Conservation (phyloP, 139 green algal genomes). For the Auxenochlorella pyrenoidosa region DNA sequence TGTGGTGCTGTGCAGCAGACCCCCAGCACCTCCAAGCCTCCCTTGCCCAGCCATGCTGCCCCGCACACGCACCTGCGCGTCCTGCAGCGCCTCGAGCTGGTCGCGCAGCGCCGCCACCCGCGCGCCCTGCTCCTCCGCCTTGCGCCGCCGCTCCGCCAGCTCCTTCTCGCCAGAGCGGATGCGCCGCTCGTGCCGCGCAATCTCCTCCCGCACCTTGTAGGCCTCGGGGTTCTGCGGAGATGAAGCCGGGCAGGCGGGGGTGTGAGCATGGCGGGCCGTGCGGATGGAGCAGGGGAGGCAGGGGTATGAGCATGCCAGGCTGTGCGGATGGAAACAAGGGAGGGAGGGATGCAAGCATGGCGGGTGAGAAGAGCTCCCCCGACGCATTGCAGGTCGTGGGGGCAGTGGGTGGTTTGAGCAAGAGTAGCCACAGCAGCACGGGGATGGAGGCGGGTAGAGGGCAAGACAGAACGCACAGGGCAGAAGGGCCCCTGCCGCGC, state of each 20-base stretch:
- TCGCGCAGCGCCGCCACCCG: slow-evolving; percentile 48
- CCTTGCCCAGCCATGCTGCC: background rate
- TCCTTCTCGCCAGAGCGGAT: slow-evolving; percentile 63
- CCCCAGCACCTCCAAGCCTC: background rate
- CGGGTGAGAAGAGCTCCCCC: too few species aligned
- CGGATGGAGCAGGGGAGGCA: too few species aligned
- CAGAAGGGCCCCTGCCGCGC: too few species aligned
- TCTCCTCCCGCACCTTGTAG: slow-evolving; percentile 73
- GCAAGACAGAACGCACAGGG: too few species aligned
- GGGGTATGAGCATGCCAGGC: too few species aligned
- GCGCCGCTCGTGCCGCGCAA: slow-evolving; percentile 53
- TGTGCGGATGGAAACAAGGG: too few species aligned
- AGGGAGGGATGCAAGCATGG: too few species aligned
- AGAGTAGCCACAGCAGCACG: too few species aligned
- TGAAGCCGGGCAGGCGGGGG: background rate
- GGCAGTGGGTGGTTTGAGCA: too few species aligned
- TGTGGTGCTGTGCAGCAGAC: background rate
- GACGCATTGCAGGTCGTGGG: too few species aligned
- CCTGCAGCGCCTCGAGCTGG: slow-evolving; percentile 55
- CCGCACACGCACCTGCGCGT: slow-evolving; percentile 15
- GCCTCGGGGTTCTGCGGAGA: slow-evolving; percentile 50
- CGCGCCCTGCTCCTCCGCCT: slow-evolving; percentile 43
- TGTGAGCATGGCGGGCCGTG: background rate
- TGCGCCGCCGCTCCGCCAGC: slow-evolving; percentile 42
- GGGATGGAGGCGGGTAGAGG: too few species aligned